Percentiles rank a stretch among this genome's conserved stretches.
These are phyloP conservation scores for Podaxis sp. DNA, from an alignment of 768 basidiomycete genomes.

Conservation along the genomic window DNA sequence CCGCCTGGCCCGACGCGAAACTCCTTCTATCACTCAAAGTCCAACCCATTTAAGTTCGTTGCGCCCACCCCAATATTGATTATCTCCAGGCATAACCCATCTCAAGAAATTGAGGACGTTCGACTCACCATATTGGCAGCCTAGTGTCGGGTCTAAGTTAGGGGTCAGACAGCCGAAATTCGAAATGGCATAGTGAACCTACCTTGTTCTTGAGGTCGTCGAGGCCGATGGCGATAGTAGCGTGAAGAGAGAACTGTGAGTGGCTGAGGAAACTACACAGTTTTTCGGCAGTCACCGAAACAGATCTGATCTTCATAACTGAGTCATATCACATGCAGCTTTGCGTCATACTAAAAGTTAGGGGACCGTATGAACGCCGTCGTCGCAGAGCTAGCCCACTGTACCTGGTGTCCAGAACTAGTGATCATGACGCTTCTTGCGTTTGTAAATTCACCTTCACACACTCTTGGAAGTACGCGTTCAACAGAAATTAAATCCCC, in stretches of 20 bases:
- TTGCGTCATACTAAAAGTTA: neutral
- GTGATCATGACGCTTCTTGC: no score
- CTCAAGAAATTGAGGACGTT: constrained; percentile 13
- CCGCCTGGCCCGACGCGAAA: neutral
- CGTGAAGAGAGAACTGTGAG: constrained; percentile 18
- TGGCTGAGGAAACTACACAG: constrained; percentile 45
- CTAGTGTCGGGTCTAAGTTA: constrained; percentile 23
- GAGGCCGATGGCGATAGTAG: constrained; percentile 33
- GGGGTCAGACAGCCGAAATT: constrained; percentile 1
- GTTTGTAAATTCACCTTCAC: no score
- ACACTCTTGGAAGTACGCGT: no score
- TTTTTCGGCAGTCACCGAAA: constrained; percentile 43
- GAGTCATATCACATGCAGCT: neutral
- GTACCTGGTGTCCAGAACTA: no score
- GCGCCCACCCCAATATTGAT: neutral
- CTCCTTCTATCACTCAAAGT: constrained; percentile 9
- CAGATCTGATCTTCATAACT: neutral
- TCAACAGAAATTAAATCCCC: no score
- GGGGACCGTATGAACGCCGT: neutral
- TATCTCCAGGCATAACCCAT: constrained; percentile 1
- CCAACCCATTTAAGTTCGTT: neutral
- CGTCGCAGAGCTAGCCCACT: no score
- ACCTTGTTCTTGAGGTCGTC: constrained; percentile 46
- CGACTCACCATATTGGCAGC: constrained; percentile 37
- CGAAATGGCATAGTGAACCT: constrained; percentile 18